Evolutionary conservation across 768 basidiomycete genomes (phyloP), one percentile per base, ranked within the genome.

Genomic region (Tylopilus subfusipes): DNA sequence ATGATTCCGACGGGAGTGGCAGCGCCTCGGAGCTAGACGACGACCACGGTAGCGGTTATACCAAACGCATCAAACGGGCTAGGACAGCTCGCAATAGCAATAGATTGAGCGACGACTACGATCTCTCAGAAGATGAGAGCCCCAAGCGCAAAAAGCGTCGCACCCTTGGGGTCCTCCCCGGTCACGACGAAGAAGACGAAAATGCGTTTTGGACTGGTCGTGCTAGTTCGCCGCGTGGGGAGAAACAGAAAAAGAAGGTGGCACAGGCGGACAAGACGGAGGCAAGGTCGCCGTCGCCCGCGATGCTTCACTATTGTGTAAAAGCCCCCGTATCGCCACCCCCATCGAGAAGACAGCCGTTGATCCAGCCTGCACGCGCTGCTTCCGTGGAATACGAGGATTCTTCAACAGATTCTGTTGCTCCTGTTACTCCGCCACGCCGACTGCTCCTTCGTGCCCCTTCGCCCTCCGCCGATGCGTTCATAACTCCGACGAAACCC

Each of bases 241-340:
- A 46, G 16, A 58, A 45, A 14, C 47, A 45, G 33, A 58, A 43
- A 52, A 56, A 50, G 46, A 51, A 36, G 24, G 36, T 18, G 11
- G 34, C 48, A 12, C 44, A 36, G 19, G 48, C 38, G 10, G 61
- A 60, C 25, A 31, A 62, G 55, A 53, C 53, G 19, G 44, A 54
- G 27, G 53, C 54, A 11, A 29, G 38, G 9, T 71, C 69, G 6
- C 69, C 68, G 74, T 54, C 81, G 68, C 66, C 74, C 64, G 53
- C 75, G 64, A 19, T 70, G 71, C 64, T 67, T 64, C 55, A 33
- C 4, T 65, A 58, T 61, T 67, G 69, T 21, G 67, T 63, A 50
- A 71, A 71, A 55, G 76, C 77, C 38, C 79, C 82, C 2, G 77
- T 83, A 19, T 87, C 85, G 0, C 86, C 86, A 2, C 86, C 86